Base-by-base conservation (phyloP, 805 yeast genomes). In the Zygosaccharomyces kombuchaensis region DNA sequence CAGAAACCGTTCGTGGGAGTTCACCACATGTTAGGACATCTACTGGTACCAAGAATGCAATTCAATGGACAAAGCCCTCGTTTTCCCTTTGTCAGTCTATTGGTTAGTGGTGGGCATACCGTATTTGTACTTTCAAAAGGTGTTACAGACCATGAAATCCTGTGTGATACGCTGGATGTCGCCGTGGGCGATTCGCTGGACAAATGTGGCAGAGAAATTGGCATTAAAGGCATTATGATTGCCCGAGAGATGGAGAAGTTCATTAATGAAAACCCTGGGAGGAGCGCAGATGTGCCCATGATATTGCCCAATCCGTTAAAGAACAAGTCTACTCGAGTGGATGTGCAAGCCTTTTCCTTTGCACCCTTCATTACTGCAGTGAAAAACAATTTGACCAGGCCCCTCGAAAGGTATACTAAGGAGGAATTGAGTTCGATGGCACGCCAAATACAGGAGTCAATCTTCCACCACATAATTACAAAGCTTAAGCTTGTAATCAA, bases 81-180 rank as follows among this genome's bases (percentile, higher is more conserved):
- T 13, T 84, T 70, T 54, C 95, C 95, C 2, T 87, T 85, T 53
- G 55, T 87, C 12, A 85, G 90, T 55, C 68, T 93, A 21, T 67
- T 93, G 25, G 90, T 82, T 13, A 84, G 95, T 56, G 99, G 99
- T 0, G 99, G 99, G 0, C 99, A 93, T 59, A 90, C 98, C 0
- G 81, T 88, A 81, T 68, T 90, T 21, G 96, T 91, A 1, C 69
- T 79, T 6, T 82, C 90, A 45, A 67, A 64, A 25, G 68, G 82
- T 13, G 55, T 88, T 1, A 50, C 71, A 0, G 74, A 83, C 2
- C 99, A 93, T 67, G 81, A 80, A 47, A 76, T 91, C 1, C 62
- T 88, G 3, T 79, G 83, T 16, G 76, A 89, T 56, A 86, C 95
- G 0, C 66, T 80, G 14, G 99, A 90, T 59, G 85, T 88, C 23